Evolutionary conservation across 75 land plant genomes (phyloP).

Genomic region (Picea sitchensis): DNA sequence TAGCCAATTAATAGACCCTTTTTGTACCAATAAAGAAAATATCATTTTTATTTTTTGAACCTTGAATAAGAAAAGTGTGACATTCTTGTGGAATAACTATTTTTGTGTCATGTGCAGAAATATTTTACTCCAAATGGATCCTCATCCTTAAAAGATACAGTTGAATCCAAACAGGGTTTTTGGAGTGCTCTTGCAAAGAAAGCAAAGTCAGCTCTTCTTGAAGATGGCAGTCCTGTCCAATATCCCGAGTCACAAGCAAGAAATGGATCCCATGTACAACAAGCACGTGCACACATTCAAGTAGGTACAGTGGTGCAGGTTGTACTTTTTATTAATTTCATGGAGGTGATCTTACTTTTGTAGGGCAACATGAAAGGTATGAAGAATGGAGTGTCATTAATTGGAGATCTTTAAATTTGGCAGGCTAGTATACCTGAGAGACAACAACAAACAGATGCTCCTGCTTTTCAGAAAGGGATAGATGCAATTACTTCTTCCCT

Average conservation of each 20-base stretch:
- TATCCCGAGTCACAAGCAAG: slow-evolving; percentile 19
- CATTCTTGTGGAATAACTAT: not conserved
- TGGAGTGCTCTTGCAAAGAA: slow-evolving; percentile 80
- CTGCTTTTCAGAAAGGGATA: slow-evolving; percentile 59
- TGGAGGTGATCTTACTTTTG: too few relatives aligned
- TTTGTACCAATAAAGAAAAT: not conserved
- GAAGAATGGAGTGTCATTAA: not conserved
- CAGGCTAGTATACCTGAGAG: slow-evolving; percentile 14
- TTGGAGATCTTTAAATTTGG: not conserved
- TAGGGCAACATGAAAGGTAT: too few relatives aligned
- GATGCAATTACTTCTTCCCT: slow-evolving; percentile 74
- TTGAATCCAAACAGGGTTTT: slow-evolving; percentile 53
- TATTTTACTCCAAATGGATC: slow-evolving; percentile 31
- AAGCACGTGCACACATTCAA: slow-evolving; percentile 12
- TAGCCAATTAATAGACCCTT: not conserved
- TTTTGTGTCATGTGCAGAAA: slow-evolving; percentile 7
- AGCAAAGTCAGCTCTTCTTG: slow-evolving; percentile 65
- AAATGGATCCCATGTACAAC: not conserved
- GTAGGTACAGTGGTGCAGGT: slow-evolving; percentile 12
- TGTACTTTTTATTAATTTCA: not conserved
- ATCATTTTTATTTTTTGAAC: not conserved
- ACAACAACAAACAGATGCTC: slow-evolving; percentile 26
- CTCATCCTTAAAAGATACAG: slow-evolving; percentile 31
- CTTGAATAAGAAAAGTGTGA: not conserved
- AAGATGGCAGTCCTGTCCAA: slow-evolving; percentile 52